These are phyloP conservation scores for Glaciozyma martinii DNA, from an alignment of 768 basidiomycete genomes.

Conservation along the genomic window DNA sequence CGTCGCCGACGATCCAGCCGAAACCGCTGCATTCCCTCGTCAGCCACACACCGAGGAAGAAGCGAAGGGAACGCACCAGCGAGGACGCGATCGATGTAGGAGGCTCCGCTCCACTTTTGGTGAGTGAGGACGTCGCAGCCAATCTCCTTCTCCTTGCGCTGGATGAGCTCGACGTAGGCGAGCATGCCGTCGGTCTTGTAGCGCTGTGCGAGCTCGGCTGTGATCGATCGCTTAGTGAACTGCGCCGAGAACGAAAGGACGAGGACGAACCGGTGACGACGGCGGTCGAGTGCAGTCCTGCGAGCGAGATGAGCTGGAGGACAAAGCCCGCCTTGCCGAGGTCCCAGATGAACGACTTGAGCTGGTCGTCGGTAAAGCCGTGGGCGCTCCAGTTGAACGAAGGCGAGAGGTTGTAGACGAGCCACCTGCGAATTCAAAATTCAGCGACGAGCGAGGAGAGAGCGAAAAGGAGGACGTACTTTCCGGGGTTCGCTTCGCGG, in stretches of 20 bases:
- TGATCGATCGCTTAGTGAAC: background rate
- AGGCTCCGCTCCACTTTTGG: constrained; percentile 88
- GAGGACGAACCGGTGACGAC: constrained; percentile 55
- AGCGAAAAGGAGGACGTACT: constrained; percentile 47
- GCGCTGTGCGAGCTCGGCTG: constrained; percentile 66
- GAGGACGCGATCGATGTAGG: constrained; percentile 79
- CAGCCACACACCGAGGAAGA: no score
- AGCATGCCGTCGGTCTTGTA: constrained; percentile 87
- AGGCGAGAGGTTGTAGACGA: constrained; percentile 88
- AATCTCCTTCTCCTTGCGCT: constrained; percentile 77
- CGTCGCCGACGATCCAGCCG: constrained; percentile 81
- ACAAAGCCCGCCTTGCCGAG: constrained; percentile 82
- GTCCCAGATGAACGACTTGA: constrained; percentile 84
- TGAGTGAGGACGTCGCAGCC: constrained; percentile 85
- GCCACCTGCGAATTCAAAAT: constrained; percentile 48
- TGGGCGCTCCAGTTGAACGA: constrained; percentile 87
- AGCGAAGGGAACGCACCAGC: constrained; percentile 43
- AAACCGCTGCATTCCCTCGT: constrained; percentile 46
- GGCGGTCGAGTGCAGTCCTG: constrained; percentile 79
- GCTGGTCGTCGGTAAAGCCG: constrained; percentile 56
- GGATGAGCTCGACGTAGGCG: constrained; percentile 80
- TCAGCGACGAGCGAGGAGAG: background rate
- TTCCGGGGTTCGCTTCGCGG: constrained; percentile 60
- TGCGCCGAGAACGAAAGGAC: background rate
- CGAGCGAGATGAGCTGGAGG: constrained; percentile 78